Evolutionary conservation across 2,329 filamentous ascomycete genomes (phyloP), one percentile per base, ranked within the genome.

Genomic region (Aspergillus floridensis): DNA sequence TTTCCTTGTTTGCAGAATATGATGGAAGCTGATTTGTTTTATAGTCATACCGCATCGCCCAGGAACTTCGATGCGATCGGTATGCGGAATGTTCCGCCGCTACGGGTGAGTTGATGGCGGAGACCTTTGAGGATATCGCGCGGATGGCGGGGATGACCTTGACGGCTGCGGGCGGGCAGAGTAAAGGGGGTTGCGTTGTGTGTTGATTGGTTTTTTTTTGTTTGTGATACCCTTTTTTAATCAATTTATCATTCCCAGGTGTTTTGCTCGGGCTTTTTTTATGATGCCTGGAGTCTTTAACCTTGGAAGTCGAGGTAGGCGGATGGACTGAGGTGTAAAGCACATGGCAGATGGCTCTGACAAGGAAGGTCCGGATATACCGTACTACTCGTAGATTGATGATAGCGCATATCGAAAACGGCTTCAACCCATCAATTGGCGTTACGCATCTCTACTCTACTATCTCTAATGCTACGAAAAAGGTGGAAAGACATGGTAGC

Each of bases 61-160:
- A 86, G 65, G 81, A 84, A 65, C 81, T 87, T 74, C 76, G 84
- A 24, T 85, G 82, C 69, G 85, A 88, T 75, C 76, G 79, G 38
- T 88, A 88, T 71, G 85, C 84, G 3, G 85, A 88, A 68, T 88
- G 85, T 64, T 86, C 83, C 61, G 84, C 85, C 46, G 41, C 83
- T 44, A 87, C 85, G 5, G 85, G 85, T 3, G 82, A 87, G 72
- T 72, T 88, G 44, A 82, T 86, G 63, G 75, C 76, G 32, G 81
- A 87, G 70, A 83, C 84, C 0, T 79, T 87, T 59, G 84, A 88
- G 66, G 85, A 88, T 69, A 77, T 88, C 21, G 83, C 84, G 10
- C 80, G 74, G 68, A 81, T 83, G 31, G 82, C 83, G 4, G 85
- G 81, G n/a, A 82, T 79, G 76, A 85, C 83, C 2, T 86, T 81